Base-by-base conservation (phyloP, 177 flowering plant genomes). In the Vitis hybrid region DNA sequence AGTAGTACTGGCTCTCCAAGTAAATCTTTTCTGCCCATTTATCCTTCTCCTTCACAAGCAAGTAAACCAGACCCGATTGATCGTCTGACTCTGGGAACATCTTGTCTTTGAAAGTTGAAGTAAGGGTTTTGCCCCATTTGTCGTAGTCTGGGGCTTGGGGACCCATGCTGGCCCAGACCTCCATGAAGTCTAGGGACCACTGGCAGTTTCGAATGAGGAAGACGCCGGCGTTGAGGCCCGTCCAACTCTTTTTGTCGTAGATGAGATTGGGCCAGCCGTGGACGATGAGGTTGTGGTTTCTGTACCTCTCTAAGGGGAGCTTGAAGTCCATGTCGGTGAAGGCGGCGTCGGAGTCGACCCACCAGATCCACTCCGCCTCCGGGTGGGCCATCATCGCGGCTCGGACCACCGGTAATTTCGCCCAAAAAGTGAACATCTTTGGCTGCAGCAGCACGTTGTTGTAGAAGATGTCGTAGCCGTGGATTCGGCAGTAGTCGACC, bases 361-460 rank as follows among this genome's bases (percentile, higher is more conserved):
- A 91, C 90, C 90, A 91, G 80, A 91, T 80, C 97, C 97, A 92
- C 85, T 92, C 95, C 21, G 80, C 85, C 74, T 89, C 92, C 62
- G 95, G 95, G 74, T 92, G 95, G 50, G 95, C 91, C 49, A 92
- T 24, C 97, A 90, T 92, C 10, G 91, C 88, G 11, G 95, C 87
- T 11, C 81, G 77, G 20, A 92, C 80, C 14, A 76, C 71, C 17
- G 97, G 93, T 18, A 82, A 65, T 62, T 92, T 92, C 11, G 93
- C 93, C 97, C 97, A 92, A 70, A 71, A 89, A 2, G 81, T 58
- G 21, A 4, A 8, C 95, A 92, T 92, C 62, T 83, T 74, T 2
- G 90, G 92, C 32, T 91, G 87, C 35, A 93, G 73, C 51, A 85
- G 66, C 15, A 71, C 90, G 67, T 82, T 85, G 84, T 88, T 90